Percentiles rank a stretch among this genome's conserved stretches.
These are phyloP conservation scores for Aspergillus sp. DNA, from an alignment of 2,329 filamentous ascomycete species.

Conservation along the genomic window DNA sequence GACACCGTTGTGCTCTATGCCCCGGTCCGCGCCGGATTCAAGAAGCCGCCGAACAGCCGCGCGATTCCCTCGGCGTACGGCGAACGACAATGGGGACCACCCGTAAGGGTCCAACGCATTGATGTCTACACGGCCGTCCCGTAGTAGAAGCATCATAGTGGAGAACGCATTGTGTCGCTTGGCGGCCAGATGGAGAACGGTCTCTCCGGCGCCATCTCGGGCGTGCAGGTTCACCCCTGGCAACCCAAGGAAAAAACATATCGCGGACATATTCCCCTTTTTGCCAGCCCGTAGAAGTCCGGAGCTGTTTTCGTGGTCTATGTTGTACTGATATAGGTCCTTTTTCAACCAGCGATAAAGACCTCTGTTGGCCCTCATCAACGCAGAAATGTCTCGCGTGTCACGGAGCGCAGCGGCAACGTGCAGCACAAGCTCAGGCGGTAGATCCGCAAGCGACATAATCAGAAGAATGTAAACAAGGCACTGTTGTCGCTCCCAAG, in stretches of 20 bases:
- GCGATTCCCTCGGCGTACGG: neutral
- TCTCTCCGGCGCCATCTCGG: constrained; percentile 3
- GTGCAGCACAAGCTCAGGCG: neutral
- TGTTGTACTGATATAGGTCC: neutral
- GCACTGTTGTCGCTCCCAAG: no score
- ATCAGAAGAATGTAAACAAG: neutral
- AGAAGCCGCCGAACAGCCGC: no score
- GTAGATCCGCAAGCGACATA: neutral
- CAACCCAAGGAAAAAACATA: constrained; percentile 1
- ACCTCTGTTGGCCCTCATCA: neutral
- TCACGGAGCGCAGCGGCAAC: neutral
- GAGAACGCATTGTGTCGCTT: neutral
- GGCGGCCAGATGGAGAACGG: neutral
- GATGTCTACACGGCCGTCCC: constrained; percentile 1
- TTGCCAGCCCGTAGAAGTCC: neutral
- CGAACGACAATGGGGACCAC: neutral
- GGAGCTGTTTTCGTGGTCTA: constrained; percentile 2
- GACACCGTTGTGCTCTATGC: no score
- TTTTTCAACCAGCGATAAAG: neutral
- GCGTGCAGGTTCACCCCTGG: constrained; percentile 4
- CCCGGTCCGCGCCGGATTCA: no score
- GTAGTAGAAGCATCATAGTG: constrained; percentile 2
- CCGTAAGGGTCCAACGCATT: neutral
- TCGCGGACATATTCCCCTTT: constrained; percentile 1
- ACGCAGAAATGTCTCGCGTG: neutral